phyloP scores from a whole-genome alignment of 179 eudicot species.

The Pouteria campechiana region DNA sequence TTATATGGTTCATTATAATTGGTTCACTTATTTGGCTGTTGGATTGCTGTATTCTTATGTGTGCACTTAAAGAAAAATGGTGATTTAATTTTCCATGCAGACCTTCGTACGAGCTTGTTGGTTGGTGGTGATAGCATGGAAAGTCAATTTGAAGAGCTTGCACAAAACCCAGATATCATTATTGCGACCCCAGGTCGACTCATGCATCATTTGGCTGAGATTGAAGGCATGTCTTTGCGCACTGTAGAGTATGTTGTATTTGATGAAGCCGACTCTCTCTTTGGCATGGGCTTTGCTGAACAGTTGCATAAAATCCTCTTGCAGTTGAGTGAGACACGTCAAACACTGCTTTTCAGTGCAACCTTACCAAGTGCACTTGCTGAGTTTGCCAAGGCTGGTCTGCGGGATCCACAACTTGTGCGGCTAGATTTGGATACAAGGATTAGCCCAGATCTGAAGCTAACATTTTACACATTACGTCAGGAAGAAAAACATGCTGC shows the following conservation, averaged over 20 bases:
- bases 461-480: conserved; percentile 66
- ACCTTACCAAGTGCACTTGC: conserved; percentile 89
- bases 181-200: conserved; percentile 97
- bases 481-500: conserved; percentile 89
- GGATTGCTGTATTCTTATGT: no score
- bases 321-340: conserved; percentile 70
- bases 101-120: conserved; percentile 76
- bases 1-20: no score
- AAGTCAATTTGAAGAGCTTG: conserved; percentile 86
- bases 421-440: conserved; percentile 86
- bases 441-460: conserved; percentile 75
- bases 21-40: no score
- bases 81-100: conserved; percentile 28
- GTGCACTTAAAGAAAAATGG: no score
- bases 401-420: conserved; percentile 78
- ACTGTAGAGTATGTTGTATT: conserved; percentile 91
- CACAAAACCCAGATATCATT: conserved; percentile 84
- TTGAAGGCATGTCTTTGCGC: conserved; percentile 84
- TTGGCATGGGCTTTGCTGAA: conserved; percentile 95
- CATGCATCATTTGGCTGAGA: conserved; percentile 89
- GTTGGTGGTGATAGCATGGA: conserved; percentile 99
- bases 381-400: conserved; percentile 94
- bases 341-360: conserved; percentile 94
- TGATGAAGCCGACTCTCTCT: conserved; percentile 94
- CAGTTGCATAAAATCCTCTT: conserved; percentile 68